A percentile compares a stretch with the other conserved stretches of the same genome.
phyloP scores from a whole-genome alignment of 1,284 basidiomycete genomes.

The Pholiota adiposa region DNA sequence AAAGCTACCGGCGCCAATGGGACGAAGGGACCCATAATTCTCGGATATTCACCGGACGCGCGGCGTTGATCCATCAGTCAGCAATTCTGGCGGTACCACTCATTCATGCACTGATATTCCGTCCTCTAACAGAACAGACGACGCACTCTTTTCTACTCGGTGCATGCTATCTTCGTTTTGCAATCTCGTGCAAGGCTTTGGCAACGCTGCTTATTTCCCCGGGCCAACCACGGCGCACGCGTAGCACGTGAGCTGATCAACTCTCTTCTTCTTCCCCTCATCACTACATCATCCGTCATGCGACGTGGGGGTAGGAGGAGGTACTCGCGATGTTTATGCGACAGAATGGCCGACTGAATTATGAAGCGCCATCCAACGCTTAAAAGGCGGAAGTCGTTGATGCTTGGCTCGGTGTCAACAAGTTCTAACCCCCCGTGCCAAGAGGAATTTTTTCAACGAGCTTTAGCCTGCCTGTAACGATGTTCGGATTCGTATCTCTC shows the following conservation, averaged over 20 bases:
- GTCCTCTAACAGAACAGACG: neutral
- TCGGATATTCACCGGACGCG: constrained; percentile 22
- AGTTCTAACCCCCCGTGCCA: constrained; percentile 14
- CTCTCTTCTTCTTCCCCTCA: constrained; percentile 3
- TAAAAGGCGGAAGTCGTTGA: constrained; percentile 18
- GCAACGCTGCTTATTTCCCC: constrained; percentile 2
- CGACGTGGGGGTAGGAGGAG: neutral
- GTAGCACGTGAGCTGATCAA: constrained; percentile 1
- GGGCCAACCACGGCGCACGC: constrained; percentile 1
- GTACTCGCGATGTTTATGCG: constrained; percentile 23
- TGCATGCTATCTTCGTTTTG: neutral
- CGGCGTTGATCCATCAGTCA: neutral
- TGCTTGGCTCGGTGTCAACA: constrained; percentile 16
- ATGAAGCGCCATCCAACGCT: constrained; percentile 3
- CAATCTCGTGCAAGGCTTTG: neutral
- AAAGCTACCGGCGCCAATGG: constrained; percentile 2
- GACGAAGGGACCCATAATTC: constrained; percentile 16
- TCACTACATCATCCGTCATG: constrained; percentile 2
- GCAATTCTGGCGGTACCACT: neutral
- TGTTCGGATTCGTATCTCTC: constrained; percentile 28
- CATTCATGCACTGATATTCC: neutral
- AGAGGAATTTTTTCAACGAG: constrained; percentile 1
- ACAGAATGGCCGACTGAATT: constrained; percentile 14
- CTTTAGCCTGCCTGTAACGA: constrained; percentile 9
- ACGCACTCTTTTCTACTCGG: neutral